phyloP scores from a whole-genome alignment of 2,329 filamentous ascomycete species.

The Ascochyta rabiei region DNA sequence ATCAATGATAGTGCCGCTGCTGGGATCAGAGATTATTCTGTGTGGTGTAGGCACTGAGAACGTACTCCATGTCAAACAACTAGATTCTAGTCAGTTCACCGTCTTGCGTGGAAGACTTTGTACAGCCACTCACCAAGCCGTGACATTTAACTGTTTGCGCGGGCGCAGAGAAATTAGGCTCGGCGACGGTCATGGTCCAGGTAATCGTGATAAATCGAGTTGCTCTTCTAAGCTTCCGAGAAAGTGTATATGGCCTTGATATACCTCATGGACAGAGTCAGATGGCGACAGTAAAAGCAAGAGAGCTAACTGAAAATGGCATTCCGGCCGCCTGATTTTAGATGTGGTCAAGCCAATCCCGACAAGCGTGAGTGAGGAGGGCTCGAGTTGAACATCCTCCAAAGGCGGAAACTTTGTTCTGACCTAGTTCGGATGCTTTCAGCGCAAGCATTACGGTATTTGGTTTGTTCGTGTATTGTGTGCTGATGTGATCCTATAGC shows the following conservation, averaged over 20 bases:
- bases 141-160: constrained; percentile 49
- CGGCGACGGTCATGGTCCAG: constrained; percentile 38
- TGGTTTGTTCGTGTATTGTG: background rate
- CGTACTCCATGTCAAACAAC: constrained; percentile 47
- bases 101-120: background rate
- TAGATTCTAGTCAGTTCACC: constrained; percentile 12
- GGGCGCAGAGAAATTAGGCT: constrained; percentile 51
- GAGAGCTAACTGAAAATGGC: constrained; percentile 2
- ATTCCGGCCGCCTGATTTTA: constrained; percentile 2
- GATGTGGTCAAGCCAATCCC: constrained; percentile 2
- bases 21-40: constrained; percentile 9
- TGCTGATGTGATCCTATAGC: background rate
- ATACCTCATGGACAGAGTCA: background rate
- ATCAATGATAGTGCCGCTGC: constrained; percentile 79
- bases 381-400: background rate
- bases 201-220: too few species aligned
- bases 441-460: background rate
- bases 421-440: background rate
- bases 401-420: background rate
- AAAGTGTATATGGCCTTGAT: background rate
- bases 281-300: constrained; percentile 4
- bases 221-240: background rate
- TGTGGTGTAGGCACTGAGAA: background rate
- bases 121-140: constrained; percentile 47
- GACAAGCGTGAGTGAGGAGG: constrained; percentile 1